Percentiles rank a stretch among this genome's conserved stretches.
Conservation (phyloP, 768 basidiomycete species). For the Amanita pallidorosea region DNA sequence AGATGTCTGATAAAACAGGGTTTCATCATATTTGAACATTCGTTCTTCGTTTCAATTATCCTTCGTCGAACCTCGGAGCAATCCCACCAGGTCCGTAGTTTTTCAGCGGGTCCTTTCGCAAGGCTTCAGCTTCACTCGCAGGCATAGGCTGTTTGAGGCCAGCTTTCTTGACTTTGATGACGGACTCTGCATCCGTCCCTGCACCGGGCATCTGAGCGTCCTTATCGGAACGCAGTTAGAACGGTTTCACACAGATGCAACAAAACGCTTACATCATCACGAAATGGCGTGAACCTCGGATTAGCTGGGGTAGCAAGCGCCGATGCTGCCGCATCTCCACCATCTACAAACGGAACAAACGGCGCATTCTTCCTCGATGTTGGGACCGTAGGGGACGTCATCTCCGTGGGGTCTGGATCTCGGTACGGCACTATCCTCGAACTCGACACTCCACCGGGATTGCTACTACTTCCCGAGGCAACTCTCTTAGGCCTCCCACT, state of each 20-base stretch:
- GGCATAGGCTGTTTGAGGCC: conserved; percentile 29
- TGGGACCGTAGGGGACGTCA: conserved; percentile 26
- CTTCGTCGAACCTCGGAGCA: conserved; percentile 5
- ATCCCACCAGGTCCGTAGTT: conserved; percentile 38
- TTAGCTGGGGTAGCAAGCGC: conserved; percentile 28
- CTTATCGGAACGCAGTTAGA: neutral
- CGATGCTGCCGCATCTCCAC: conserved; percentile 11
- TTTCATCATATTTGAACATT: neutral
- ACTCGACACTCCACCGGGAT: conserved; percentile 16
- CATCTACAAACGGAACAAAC: conserved; percentile 13
- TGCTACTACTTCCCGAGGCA: conserved; percentile 24
- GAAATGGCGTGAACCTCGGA: conserved; percentile 60
- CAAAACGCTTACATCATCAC: conserved; percentile 47
- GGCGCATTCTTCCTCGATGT: conserved; percentile 8
- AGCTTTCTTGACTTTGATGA: conserved; percentile 55
- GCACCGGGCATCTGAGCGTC: conserved; percentile 7
- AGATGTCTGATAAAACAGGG: neutral
- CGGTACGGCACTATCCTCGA: conserved; percentile 57
- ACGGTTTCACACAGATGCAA: neutral
- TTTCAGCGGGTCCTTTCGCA: conserved; percentile 72
- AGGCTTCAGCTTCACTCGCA: conserved; percentile 63
- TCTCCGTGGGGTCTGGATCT: conserved; percentile 44
- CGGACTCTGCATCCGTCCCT: conserved; percentile 34
- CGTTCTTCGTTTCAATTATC: too few species aligned
- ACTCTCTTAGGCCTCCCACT: conserved; percentile 42